phyloP scores from a whole-genome alignment of 306 rosid species.

The Dalbergia oliveri region DNA sequence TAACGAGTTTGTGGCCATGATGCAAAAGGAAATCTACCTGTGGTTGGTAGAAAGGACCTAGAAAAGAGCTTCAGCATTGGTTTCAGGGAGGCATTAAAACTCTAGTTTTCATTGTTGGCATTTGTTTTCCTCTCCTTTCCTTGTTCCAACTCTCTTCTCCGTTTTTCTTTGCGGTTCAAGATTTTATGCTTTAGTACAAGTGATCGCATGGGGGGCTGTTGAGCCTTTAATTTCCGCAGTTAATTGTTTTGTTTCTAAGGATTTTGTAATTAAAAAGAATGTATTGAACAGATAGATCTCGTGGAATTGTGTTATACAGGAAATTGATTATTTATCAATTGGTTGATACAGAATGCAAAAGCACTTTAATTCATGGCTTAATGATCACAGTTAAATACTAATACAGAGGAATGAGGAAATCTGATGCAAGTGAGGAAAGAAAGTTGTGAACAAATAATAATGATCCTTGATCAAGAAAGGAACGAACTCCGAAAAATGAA shows the following conservation, averaged over 20 bases:
- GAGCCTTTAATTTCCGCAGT: conserved; percentile 23
- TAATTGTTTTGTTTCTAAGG: conserved; percentile 42
- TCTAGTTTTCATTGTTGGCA: conserved; percentile 32
- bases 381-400: no score
- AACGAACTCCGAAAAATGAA: no score
- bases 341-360: no score
- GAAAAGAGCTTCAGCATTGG: conserved; percentile 78
- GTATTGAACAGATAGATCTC: background rate
- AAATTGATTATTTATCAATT: background rate
- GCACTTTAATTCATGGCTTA: no score
- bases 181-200: conserved; percentile 11
- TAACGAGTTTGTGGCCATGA: conserved; percentile 97
- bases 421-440: no score
- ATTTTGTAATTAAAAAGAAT: conserved; percentile 49
- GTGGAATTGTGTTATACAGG: conserved; percentile 21
- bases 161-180: conserved; percentile 27
- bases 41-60: conserved; percentile 69
- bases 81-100: conserved; percentile 75
- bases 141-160: background rate
- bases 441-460: no score
- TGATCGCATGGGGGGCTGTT: conserved; percentile 10
- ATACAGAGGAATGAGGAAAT: no score
- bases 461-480: no score
- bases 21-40: conserved; percentile 83
- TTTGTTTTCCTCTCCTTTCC: background rate